These are phyloP conservation scores for Periconia macrospinosa DNA, from an alignment of 2,329 filamentous ascomycete species.

Conservation along the genomic window DNA sequence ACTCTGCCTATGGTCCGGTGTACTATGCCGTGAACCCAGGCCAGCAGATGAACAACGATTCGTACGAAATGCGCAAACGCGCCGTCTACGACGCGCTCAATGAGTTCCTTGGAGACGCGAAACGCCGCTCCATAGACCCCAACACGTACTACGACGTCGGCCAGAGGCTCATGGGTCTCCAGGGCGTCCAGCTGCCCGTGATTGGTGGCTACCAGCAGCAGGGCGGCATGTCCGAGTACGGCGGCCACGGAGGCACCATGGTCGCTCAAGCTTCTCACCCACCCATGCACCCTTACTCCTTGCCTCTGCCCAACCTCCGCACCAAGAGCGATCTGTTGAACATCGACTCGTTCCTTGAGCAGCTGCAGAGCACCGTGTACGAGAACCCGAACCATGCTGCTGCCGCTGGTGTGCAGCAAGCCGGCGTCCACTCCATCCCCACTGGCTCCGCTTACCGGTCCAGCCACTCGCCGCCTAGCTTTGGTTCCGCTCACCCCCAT, in stretches of 20 bases:
- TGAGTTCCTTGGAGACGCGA: slow-evolving; percentile 91
- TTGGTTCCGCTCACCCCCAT: slow-evolving; percentile 38
- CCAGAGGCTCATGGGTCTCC: slow-evolving; percentile 80
- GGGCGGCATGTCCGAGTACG: slow-evolving; percentile 51
- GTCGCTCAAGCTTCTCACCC: slow-evolving; percentile 59
- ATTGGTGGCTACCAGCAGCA: slow-evolving; percentile 33
- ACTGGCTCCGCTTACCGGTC: slow-evolving; percentile 55
- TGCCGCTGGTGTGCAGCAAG: slow-evolving; percentile 74
- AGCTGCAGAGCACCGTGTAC: slow-evolving; percentile 95
- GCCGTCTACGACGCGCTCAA: slow-evolving; percentile 81
- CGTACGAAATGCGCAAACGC: slow-evolving; percentile 77
- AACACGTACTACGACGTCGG: slow-evolving; percentile 89
- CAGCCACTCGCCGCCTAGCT: slow-evolving; percentile 59
- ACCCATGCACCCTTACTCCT: slow-evolving; percentile 77
- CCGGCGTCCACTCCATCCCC: slow-evolving; percentile 67
- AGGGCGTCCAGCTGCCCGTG: slow-evolving; percentile 62
- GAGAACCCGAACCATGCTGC: slow-evolving; percentile 85
- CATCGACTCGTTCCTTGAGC: slow-evolving; percentile 91
- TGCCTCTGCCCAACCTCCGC: slow-evolving; percentile 85
- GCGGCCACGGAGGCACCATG: slow-evolving; percentile 56
- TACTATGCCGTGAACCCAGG: slow-evolving; percentile 74
- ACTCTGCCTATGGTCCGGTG: slow-evolving; percentile 65
- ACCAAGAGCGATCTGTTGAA: slow-evolving; percentile 93
- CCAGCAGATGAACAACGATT: slow-evolving; percentile 68
- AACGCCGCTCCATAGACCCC: slow-evolving; percentile 87